These are phyloP conservation scores for Triglochin maritima DNA, from an alignment of 106 monocot species.

Conservation along the genomic window DNA sequence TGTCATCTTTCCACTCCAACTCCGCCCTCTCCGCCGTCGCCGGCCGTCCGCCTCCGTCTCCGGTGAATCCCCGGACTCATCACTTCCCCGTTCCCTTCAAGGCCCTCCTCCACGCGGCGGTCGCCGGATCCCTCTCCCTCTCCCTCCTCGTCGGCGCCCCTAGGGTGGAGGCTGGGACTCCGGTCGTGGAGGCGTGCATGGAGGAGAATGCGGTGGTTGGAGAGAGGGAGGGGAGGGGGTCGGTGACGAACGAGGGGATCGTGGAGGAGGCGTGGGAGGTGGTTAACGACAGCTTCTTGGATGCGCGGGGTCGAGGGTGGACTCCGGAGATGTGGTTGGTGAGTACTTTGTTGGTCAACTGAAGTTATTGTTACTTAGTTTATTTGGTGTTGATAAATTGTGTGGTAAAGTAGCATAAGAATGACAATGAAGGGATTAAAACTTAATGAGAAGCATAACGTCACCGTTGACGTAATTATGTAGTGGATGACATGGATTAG, in stretches of 20 bases:
- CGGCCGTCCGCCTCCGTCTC: neutral
- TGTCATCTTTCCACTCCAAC: neutral
- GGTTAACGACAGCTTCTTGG: conserved; percentile 71
- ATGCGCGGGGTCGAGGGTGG: conserved; percentile 47
- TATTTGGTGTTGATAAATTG: too few relatives aligned
- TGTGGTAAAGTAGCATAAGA: too few relatives aligned
- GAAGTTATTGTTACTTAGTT: too few relatives aligned
- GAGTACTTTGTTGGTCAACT: too few relatives aligned
- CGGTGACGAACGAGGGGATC: conserved; percentile 57
- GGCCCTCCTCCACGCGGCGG: too few relatives aligned
- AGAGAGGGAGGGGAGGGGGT: conserved; percentile 4
- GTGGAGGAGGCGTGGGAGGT: conserved; percentile 99
- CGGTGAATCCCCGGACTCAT: neutral
- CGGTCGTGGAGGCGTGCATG: conserved; percentile 25
- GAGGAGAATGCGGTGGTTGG: conserved; percentile 13
- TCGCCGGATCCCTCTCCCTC: conserved; percentile 7
- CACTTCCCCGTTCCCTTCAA: neutral
- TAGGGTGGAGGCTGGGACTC: conserved; percentile 2
- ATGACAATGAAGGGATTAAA: too few relatives aligned
- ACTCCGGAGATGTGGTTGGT: too few relatives aligned
- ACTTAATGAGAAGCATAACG: too few relatives aligned
- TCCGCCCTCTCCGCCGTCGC: neutral
- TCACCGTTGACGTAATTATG: too few relatives aligned
- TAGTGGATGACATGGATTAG: too few relatives aligned
- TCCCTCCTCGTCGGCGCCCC: conserved; percentile 1